Evolutionary conservation across 495 filamentous ascomycete species (phyloP), one percentile per base, ranked within the genome.

Genomic region (Collariella sp.): DNA sequence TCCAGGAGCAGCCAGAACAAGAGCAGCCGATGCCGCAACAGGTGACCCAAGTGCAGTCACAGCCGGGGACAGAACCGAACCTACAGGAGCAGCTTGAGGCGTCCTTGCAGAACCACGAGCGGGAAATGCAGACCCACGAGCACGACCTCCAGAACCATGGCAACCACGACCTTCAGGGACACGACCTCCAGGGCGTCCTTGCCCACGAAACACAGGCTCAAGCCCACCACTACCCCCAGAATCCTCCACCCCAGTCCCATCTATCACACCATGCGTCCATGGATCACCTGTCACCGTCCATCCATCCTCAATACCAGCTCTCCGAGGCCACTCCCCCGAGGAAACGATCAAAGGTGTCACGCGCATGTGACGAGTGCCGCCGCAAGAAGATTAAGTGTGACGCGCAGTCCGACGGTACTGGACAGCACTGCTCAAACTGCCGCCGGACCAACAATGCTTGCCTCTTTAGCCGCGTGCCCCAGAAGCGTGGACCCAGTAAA

Each of bases 321-420:
- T 58, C 46, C 11, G 85, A 88, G 56, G 74, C 73, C 45, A 87
- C 81, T 43, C 83, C 86, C 10, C 85, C 86, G 0, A 74, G 87
- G 51, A 95, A 95, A 66, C 76, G 91, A 54, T 87, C 87, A 0
- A 97, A 97, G 70, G 90, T 95, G 0, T 96, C 91, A 2, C 77
- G 91, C 23, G 91, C 91, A 1, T 97, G 91, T 58, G 91, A 97
- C 69, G 91, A 97, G 63, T 97, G 91, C 64, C 80, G 91, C 46
- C 80, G 91, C 47, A 97, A 96, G 68, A 97, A 97, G 84, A 90
- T 96, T 58, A 87, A 90, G 62, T 97, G 91, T 61, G 91, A 96
- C 75, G 88, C 89, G 5, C 83, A 82, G 53, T 84, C 84, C 11
- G 90, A 95, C 63, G 80, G 79, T 11, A 83, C 83, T 19, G 83